Conservation (phyloP, 495 filamentous ascomycete species). For the Aspergillus affinis region DNA sequence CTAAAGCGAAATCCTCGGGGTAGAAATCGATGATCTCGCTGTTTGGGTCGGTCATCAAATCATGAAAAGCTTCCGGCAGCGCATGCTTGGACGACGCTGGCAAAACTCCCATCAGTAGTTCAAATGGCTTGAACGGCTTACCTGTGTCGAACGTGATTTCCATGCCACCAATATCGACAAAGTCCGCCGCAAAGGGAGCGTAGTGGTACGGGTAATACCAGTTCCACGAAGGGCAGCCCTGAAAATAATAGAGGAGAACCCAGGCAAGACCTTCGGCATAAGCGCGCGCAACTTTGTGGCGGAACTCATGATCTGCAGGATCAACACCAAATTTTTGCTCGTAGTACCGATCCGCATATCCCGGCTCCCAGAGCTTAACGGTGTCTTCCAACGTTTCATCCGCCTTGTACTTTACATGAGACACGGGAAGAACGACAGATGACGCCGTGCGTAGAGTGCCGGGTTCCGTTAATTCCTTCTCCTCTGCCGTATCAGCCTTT, state of each 20-base stretch:
- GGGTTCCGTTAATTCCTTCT: constrained; percentile 56
- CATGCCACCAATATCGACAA: constrained; percentile 77
- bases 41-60: constrained; percentile 79
- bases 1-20: constrained; percentile 86
- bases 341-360: constrained; percentile 94
- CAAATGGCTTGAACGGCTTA: constrained; percentile 83
- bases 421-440: no score
- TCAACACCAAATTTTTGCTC: constrained; percentile 91
- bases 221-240: constrained; percentile 97
- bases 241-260: constrained; percentile 98
- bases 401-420: no score
- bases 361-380: constrained; percentile 89
- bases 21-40: constrained; percentile 97
- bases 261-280: constrained; percentile 94
- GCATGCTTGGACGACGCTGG: constrained; percentile 90
- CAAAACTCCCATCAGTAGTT: constrained; percentile 97
- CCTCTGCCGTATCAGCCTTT: constrained; percentile 62
- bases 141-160: constrained; percentile 82
- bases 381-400: constrained; percentile 71
- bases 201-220: constrained; percentile 99
- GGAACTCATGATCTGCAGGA: constrained; percentile 77
- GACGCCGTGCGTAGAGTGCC: constrained; percentile 28
- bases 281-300: constrained; percentile 86
- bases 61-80: constrained; percentile 81
- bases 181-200: constrained; percentile 94